Evolutionary conservation across 768 basidiomycete genomes (phyloP), one percentile per base, ranked within the genome.

Genomic region (Hypholoma sublateritium): DNA sequence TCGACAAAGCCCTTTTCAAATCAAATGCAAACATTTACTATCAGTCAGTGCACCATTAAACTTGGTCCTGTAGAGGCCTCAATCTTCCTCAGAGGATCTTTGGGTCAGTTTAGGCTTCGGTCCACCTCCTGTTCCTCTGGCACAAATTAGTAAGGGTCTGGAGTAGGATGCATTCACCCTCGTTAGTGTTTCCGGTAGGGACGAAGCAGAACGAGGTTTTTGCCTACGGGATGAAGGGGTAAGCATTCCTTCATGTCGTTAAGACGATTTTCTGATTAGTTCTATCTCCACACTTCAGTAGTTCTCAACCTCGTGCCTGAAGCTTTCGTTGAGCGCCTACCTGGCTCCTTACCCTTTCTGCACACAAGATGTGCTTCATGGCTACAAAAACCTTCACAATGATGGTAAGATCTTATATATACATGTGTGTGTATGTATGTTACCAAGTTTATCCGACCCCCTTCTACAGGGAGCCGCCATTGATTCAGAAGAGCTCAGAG

Each of bases 321-420:
- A 50, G 11, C 9, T 21, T 41, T 32, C 17, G 22, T 6, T 41
- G 36, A 39, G n/a, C 16, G 9, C 11, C 19, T 56, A 24, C 44
- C 32, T 8, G 14, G 14, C n/a, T n/a, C n/a, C n/a, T 6, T 32
- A 3, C 5, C 35, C 12, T 45, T 34, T 36, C 51, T 14, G 11
- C 53, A 7, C 11, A 47, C 49, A 53, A 98, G 97, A 99, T 81
- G 97, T 99, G 47, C 85, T 99, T 70, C 91, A 93, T 74, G 97
- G 97, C 22, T 99, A 99, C 77, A 99, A 94, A 93, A 79, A 92
- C 90, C 4, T 96, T 95, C 73, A 95, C 97, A 19, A 98, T 98
- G 97, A 98, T 98, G 96, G 97, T 88, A 62, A 50, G 68, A 56
- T 32, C 45, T 28, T 58, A 59, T 37, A 63, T 53, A 43, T 22